phyloP scores from a whole-genome alignment of 108 stramenopile genomes.

The Pseudonitzschia multistriata region DNA sequence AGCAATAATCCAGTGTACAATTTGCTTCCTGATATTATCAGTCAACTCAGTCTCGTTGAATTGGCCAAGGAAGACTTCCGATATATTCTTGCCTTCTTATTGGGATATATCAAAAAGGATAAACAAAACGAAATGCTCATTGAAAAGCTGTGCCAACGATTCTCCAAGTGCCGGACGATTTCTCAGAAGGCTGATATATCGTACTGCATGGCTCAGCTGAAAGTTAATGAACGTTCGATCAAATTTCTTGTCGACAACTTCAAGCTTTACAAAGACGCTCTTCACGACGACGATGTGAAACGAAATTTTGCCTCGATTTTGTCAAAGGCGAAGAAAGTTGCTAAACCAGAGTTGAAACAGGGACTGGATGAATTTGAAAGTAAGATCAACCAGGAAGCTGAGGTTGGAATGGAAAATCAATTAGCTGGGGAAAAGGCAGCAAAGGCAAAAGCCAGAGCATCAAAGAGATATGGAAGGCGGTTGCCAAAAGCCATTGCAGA shows the following conservation, averaged over 20 bases:
- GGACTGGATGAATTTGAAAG: constrained; percentile 84
- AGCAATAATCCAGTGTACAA: constrained; percentile 98
- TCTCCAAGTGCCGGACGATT: constrained; percentile 73
- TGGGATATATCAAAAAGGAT: constrained; percentile 96
- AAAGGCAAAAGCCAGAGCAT: constrained; percentile 44
- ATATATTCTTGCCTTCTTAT: constrained; percentile 88
- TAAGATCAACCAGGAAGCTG: constrained; percentile 65
- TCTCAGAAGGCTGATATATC: constrained; percentile 85
- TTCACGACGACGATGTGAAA: constrained; percentile 89
- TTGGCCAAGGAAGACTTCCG: constrained; percentile 80
- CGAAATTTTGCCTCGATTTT: constrained; percentile 70
- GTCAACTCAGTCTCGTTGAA: constrained; percentile 75
- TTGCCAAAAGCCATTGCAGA: constrained; percentile 17
- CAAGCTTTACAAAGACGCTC: constrained; percentile 86
- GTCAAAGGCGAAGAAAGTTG: constrained; percentile 82
- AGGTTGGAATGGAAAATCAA: constrained; percentile 59
- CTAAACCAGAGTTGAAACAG: constrained; percentile 77
- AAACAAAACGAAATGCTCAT: constrained; percentile 88
- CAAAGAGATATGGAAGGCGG: constrained; percentile 47
- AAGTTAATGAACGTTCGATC: constrained; percentile 84
- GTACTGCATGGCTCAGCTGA: constrained; percentile 92
- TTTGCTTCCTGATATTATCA: constrained; percentile 95
- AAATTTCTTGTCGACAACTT: constrained; percentile 84
- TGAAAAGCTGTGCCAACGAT: constrained; percentile 93
- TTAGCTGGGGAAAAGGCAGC: constrained; percentile 64